phyloP scores from a whole-genome alignment of 805 yeast species.

The Sporopachydermia quercuum region DNA sequence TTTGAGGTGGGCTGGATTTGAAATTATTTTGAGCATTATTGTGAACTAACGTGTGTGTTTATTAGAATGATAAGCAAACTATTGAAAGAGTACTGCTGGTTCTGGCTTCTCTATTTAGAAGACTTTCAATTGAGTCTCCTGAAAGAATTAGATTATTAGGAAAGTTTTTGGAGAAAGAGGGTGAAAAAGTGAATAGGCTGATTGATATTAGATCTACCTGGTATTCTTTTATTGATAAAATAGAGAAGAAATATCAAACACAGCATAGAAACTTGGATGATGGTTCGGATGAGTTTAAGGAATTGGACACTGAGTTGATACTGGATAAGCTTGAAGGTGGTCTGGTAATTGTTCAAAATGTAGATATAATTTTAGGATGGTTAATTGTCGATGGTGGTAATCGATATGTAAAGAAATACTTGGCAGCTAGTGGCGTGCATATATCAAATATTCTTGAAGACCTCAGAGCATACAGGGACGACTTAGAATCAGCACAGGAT shows the following conservation, averaged over 20 bases:
- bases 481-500: constrained; percentile 10
- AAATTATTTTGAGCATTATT: no score
- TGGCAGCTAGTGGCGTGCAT: not conserved
- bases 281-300: not conserved
- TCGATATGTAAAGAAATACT: not conserved
- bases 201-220: not conserved
- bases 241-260: no score
- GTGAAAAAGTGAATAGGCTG: not conserved
- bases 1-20: no score
- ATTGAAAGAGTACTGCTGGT: constrained; percentile 3
- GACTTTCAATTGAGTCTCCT: constrained; percentile 8
- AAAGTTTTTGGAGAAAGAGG: not conserved
- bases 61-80: not conserved
- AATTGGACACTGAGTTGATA: not conserved
- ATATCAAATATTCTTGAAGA: not conserved
- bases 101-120: constrained; percentile 5
- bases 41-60: no score
- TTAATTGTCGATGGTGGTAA: not conserved
- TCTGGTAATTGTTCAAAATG: not conserved
- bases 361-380: not conserved
- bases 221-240: not conserved
- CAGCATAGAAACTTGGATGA: not conserved
- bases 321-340: not conserved
- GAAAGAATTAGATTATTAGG: constrained; percentile 2
- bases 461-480: not conserved